Evolutionary conservation across 768 basidiomycete genomes (phyloP).

Genomic region (Trametes coccinea): DNA sequence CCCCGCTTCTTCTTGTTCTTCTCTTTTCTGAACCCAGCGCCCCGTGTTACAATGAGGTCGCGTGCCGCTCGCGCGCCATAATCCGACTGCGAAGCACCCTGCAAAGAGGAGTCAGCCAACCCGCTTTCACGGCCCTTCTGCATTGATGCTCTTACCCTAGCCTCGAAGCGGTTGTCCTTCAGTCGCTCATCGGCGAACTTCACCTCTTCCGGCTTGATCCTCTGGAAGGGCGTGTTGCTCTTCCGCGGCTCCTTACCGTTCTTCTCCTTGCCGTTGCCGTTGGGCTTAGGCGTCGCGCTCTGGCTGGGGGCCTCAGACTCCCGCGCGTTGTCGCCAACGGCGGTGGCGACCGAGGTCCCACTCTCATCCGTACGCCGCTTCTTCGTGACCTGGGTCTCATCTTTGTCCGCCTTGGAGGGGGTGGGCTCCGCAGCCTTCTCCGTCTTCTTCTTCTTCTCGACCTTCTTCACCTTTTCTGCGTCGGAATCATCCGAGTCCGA

Average conservation of each 20-base stretch:
- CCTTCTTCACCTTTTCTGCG: neutral
- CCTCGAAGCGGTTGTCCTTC: conserved; percentile 77
- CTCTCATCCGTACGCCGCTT: conserved; percentile 58
- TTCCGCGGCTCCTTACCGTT: conserved; percentile 36
- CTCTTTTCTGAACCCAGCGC: conserved; percentile 95
- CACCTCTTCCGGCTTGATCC: conserved; percentile 70
- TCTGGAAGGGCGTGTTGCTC: conserved; percentile 71
- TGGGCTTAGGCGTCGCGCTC: conserved; percentile 6
- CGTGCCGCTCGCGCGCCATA: conserved; percentile 85
- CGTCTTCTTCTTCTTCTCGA: conserved; percentile 26
- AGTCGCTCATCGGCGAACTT: conserved; percentile 46
- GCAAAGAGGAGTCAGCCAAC: conserved; percentile 3
- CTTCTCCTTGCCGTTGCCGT: conserved; percentile 18
- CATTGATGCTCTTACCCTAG: conserved; percentile 56
- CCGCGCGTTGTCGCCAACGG: conserved; percentile 19
- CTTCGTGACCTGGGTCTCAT: conserved; percentile 45
- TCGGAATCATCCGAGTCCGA: conserved; percentile 29
- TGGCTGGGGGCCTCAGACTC: conserved; percentile 6
- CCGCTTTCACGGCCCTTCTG: neutral
- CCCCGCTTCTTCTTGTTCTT: conserved; percentile 99
- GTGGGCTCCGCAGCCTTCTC: conserved; percentile 21
- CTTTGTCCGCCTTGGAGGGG: conserved; percentile 23
- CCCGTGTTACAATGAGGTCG: conserved; percentile 91
- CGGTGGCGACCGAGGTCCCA: conserved; percentile 51
- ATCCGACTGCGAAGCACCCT: conserved; percentile 71